Conservation (phyloP, 176 grass and related monocot species). For the Tuctoria greenei region DNA sequence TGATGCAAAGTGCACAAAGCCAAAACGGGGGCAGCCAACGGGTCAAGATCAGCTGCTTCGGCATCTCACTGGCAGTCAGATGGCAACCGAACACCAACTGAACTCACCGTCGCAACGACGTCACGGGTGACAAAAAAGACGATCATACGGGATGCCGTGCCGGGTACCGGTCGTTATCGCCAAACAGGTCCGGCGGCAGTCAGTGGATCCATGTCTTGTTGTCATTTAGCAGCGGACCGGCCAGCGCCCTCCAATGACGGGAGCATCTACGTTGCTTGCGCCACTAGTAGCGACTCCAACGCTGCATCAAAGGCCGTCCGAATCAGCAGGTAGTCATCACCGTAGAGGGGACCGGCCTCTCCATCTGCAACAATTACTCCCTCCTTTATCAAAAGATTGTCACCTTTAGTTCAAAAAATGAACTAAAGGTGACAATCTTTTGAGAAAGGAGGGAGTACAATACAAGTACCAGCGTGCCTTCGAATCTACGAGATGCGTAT, state of each 20-base stretch:
- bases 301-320: constrained; percentile 34
- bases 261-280: constrained; percentile 18
- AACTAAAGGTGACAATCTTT: too few species aligned
- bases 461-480: constrained; percentile 21
- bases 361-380: constrained; percentile 26
- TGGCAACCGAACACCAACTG: constrained; percentile 33
- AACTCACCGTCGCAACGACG: constrained; percentile 18
- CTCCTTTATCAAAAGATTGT: too few species aligned
- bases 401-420: too few species aligned
- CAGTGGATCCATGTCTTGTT: constrained; percentile 11
- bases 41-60: constrained; percentile 26
- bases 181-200: not conserved
- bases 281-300: not conserved
- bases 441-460: too few species aligned
- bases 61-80: constrained; percentile 5
- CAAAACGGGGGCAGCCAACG: not conserved
- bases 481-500: constrained; percentile 5
- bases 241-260: not conserved
- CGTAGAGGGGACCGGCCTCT: constrained; percentile 27
- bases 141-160: not conserved
- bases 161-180: constrained; percentile 19
- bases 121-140: constrained; percentile 20
- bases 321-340: constrained; percentile 21
- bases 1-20: constrained; percentile 5
- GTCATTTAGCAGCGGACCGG: not conserved